Base-by-base conservation (phyloP, 495 filamentous ascomycete species). In the Chaetomidium leptoderma region DNA sequence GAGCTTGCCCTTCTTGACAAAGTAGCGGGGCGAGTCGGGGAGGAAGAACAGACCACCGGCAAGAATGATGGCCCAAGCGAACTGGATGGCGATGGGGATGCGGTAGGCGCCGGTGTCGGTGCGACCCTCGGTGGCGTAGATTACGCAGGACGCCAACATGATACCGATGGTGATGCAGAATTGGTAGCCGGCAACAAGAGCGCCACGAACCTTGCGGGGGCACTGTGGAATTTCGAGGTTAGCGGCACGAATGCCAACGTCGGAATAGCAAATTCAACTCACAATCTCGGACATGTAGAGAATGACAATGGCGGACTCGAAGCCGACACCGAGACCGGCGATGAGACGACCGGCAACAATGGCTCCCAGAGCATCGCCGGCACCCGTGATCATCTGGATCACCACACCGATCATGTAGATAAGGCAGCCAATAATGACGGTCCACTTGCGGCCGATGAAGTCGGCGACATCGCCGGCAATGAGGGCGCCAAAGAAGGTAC, bases 21-120 rank as follows among this genome's bases (percentile, higher is more conserved):
- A 81, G 79, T 81, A 95, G 40, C 90, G 86, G 16, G 90, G 90
- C 0, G 90, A 90, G 63, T 95, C 90, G 26, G 90, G 84, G 0
- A 87, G 81, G 57, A 81, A 65, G 57, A 83, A 57, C 36, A 87
- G 77, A 59, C 82, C 88, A 56, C 61, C 70, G 42, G 67, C 83
- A 33, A 89, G 79, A 61, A 89, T 82, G 21, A 86, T 32, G 33
- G 86, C 86, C 86, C 86, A 90, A 33, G 81, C 57, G 66, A 87
- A 82, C 75, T 89, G 86, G 23, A 89, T 67, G 21, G 72, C 83
- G 60, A 88, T 87, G 32, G 87, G 87, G 53, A 90, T 89, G 32
- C 85, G 83, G 78, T 89, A 89, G 8, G 80, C 80, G 57, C 81
- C 82, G 29, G 79, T 83, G 68, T 88, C 83, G 23, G 57, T 67